Percentiles rank a stretch among this genome's conserved stretches.
phyloP scores from a whole-genome alignment of 768 basidiomycete species.

The Lyophyllum shimeji region DNA sequence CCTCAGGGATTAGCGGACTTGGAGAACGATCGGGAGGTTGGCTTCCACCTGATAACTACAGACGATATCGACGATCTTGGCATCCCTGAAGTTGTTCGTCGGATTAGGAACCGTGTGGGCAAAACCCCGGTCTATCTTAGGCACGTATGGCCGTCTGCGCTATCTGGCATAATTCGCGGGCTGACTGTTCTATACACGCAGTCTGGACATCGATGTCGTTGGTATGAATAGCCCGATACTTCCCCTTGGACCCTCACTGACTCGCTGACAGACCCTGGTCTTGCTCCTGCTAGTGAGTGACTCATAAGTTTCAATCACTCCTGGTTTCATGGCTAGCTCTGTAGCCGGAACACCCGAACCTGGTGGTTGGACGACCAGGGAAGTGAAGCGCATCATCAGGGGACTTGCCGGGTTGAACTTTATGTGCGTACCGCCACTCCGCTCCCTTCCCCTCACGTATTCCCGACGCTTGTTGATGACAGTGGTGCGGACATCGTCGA shows the following conservation, averaged over 20 bases:
- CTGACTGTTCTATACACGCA: conserved; percentile 20
- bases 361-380: conserved; percentile 83
- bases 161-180: not conserved
- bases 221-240: conserved; percentile 34
- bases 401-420: conserved; percentile 79
- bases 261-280: conserved; percentile 54
- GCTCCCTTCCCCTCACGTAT: not conserved
- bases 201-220: conserved; percentile 82
- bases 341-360: conserved; percentile 82
- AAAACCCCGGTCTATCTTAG: conserved; percentile 77
- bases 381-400: conserved; percentile 77
- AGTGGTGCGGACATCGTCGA: conserved; percentile 76
- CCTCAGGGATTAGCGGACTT: conserved; percentile 61
- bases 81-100: conserved; percentile 62
- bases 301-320: not conserved
- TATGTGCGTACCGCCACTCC: conserved; percentile 48
- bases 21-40: conserved; percentile 66
- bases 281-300: conserved; percentile 74
- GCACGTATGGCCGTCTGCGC: conserved; percentile 26
- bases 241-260: not conserved
- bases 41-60: conserved; percentile 76
- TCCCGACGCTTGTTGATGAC: conserved; percentile 1
- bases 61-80: conserved; percentile 87
- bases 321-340: not conserved
- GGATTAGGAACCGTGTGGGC: conserved; percentile 73